Base-by-base conservation (phyloP, 805 yeast species). In the Nakazawaea ishiwadae region DNA sequence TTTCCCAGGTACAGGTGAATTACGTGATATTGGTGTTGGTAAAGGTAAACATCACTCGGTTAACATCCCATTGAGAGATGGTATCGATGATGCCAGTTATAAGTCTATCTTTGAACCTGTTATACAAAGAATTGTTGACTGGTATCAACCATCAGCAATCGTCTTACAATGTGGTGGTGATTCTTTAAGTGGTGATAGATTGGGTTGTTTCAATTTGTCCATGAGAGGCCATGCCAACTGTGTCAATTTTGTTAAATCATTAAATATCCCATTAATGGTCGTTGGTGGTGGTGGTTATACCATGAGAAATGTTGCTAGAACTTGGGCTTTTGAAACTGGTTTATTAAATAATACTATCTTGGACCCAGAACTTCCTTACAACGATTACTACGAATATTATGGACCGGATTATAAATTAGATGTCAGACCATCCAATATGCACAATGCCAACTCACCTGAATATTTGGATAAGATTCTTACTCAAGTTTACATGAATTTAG, bases 131-230 rank as follows among this genome's bases (percentile, higher is more conserved):
- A 75, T 81, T 48, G 75, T 81, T 69, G 87, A 81, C 50, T 81
- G 87, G 84, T 93, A 84, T 64, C 96, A 86, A 62, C 99, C 99
- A 1, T 79, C 95, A 7, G 97, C 96, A 0, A 84, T 93, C 47
- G 96, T 93, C n/a, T 77, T 90, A 49, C 99, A 93, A 64, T 89
- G 97, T 68, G 99, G 99, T 36, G 99, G 97, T 21, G 99, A 93
- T 60, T 90, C 98, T 1, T 71, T 93, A 39, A 88, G 95, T 31
- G 96, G 97, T 31, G 99, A 93, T 68, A 76, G 96, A 52, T 70
- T 95, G 45, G 99, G 99, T 24, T 87, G 96, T 55, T 95, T 95
- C 68, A 93, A 95, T 59, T 74, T 93, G 48, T 87, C 93, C 43
- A 90, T 91, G 77, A 71, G 70, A 42, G 98, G 96, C 0, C 99